Conservation (phyloP, 352 stramenopile genomes). For the Pythium diclinum region DNA sequence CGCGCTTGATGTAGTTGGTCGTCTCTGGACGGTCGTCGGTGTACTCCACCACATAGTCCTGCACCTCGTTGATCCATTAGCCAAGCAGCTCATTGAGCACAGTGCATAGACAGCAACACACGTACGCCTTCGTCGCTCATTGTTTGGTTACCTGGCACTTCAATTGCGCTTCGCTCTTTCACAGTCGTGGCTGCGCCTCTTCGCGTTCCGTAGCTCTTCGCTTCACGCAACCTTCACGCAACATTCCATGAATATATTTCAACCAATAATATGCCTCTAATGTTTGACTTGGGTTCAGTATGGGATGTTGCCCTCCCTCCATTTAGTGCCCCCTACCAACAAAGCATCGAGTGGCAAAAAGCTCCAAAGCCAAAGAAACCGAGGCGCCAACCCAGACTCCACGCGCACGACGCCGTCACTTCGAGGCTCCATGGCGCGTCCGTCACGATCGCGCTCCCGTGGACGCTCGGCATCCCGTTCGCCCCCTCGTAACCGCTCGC, state of each 20-base stretch:
- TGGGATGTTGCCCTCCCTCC: constrained; percentile 2
- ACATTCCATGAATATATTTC: constrained; percentile 2
- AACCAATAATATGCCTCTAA: constrained; percentile 7
- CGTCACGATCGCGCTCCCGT: constrained; percentile 21
- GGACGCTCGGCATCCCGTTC: constrained; percentile 24
- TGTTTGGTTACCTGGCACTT: not conserved
- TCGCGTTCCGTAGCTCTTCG: not conserved
- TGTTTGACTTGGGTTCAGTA: constrained; percentile 14
- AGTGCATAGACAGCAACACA: not conserved
- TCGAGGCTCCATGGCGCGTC: constrained; percentile 11
- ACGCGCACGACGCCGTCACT: not conserved
- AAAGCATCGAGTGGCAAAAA: constrained; percentile 14
- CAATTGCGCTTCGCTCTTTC: not conserved
- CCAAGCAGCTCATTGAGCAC: not conserved
- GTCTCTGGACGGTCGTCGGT: constrained; percentile 86
- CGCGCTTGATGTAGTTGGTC: constrained; percentile 76
- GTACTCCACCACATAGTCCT: constrained; percentile 83
- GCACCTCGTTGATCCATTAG: not conserved
- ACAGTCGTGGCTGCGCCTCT: not conserved
- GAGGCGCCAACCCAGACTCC: not conserved
- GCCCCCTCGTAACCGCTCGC: constrained; percentile 17
- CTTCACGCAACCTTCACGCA: constrained; percentile 18
- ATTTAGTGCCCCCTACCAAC: constrained; percentile 5
- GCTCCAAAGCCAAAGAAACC: constrained; percentile 8
- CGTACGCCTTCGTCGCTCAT: constrained; percentile 58